phyloP scores from a whole-genome alignment of 2,329 filamentous ascomycete genomes.

The Colletotrichum higginsianum region DNA sequence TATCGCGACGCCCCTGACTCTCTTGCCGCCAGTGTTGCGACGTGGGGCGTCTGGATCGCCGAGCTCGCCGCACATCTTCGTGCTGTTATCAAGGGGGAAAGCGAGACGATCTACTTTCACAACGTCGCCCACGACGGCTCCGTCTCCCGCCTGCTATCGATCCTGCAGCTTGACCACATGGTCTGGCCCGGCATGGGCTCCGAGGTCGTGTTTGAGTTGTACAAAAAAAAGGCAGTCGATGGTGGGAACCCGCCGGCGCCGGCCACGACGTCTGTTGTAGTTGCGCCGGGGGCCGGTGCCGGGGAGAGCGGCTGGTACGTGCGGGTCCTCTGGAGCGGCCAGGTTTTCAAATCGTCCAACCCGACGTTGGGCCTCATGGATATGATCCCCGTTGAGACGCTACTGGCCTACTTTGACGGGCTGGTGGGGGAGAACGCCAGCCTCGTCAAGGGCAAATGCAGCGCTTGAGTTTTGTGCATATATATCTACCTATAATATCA shows the following conservation, averaged over 20 bases:
- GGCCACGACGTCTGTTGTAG: constrained; percentile 35
- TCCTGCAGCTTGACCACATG: constrained; percentile 82
- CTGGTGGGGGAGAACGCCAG: constrained; percentile 71
- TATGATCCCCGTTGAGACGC: constrained; percentile 76
- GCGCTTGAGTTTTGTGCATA: constrained; percentile 40
- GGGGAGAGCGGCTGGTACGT: constrained; percentile 63
- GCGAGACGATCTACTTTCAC: constrained; percentile 72
- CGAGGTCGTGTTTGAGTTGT: constrained; percentile 85
- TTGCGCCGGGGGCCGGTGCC: constrained; percentile 37
- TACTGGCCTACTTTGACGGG: constrained; percentile 80
- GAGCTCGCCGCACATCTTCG: constrained; percentile 79
- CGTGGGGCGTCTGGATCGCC: constrained; percentile 81
- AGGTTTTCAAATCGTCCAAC: constrained; percentile 76
- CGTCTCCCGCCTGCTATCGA: constrained; percentile 75
- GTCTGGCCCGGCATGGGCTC: constrained; percentile 89
- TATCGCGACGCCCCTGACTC: constrained; percentile 78
- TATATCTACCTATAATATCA: constrained; percentile 21
- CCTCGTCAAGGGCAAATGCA: constrained; percentile 57
- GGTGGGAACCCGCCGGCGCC: constrained; percentile 34
- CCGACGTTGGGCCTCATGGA: constrained; percentile 78
- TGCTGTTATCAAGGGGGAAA: constrained; percentile 59
- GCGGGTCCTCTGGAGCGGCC: constrained; percentile 80
- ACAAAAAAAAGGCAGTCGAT: constrained; percentile 48
- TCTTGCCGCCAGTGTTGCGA: constrained; percentile 72
- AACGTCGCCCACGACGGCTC: constrained; percentile 88